Base-by-base conservation (phyloP, 345 rosid species). In the Pelargonium nanum region DNA sequence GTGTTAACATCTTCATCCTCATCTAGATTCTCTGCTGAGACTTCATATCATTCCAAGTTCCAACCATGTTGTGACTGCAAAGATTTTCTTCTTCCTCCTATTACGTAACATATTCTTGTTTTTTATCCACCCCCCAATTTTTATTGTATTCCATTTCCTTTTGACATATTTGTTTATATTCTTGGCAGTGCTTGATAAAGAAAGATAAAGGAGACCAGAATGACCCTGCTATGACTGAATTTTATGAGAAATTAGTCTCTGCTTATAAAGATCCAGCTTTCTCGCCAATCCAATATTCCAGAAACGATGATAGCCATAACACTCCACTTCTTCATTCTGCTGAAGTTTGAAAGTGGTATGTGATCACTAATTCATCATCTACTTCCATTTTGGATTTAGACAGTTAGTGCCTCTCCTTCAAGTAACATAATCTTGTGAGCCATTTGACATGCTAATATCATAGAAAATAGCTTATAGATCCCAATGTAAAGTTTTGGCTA, bases 231-330 rank as follows among this genome's bases (percentile, higher is more conserved):
- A 85, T 88, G 74, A 30, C 72, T 5, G 89, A 81, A 57, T 88
- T 88, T 68, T 83, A 74, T 26, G 71, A 83, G 5, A 76, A 83
- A 58, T 70, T 92, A 26, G 75, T 70, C 2, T 77, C 77, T 24
- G 85, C 92, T 24, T 92, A 88, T 61, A 70, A 70, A 28, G 95
- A 86, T 80, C 96, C 96, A 63, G 84, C 91, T 34, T 63, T 83
- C 65, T 76, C 55, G 59, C 74, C 81, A 26, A 61, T 74, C 21
- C 80, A 65, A 25, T 66, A 72, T 69, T 70, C 78, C 48, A 40
- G 81, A n/a, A 76, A 62, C 71, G 61, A 51, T 6, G 78, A 81
- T 55, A 73, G 74, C 15, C 70, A 55, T 25, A 70, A 59, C 48
- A 58, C 75, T 69, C 92, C 80, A 50, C 87, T 85, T 70, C 92